phyloP scores from a whole-genome alignment of 306 rosid genomes.

The Morella rubra region DNA sequence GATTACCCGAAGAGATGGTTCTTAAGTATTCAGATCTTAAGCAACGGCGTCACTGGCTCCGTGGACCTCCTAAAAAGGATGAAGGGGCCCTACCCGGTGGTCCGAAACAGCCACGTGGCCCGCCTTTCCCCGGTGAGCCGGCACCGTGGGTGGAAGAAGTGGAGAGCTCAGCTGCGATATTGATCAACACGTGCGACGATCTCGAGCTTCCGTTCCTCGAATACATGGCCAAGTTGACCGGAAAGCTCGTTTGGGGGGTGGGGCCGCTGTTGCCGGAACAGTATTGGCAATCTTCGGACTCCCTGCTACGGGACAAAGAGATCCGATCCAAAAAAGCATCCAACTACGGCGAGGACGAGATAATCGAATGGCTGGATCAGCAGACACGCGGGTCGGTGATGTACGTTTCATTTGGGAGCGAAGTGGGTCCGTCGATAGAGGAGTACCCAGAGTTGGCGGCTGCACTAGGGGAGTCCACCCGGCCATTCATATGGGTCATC shows the following conservation, averaged over 20 bases:
- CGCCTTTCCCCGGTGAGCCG: constrained; percentile 32
- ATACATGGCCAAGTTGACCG: constrained; percentile 24
- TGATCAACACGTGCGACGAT: constrained; percentile 78
- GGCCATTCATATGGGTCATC: constrained; percentile 58
- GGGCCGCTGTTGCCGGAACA: constrained; percentile 69
- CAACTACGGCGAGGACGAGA: constrained; percentile 45
- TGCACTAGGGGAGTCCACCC: constrained; percentile 41
- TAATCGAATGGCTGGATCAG: constrained; percentile 54
- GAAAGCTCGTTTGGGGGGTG: constrained; percentile 62
- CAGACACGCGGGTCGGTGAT: constrained; percentile 51
- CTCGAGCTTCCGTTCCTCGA: constrained; percentile 56
- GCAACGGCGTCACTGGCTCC: constrained; percentile 19
- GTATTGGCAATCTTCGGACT: constrained; percentile 50
- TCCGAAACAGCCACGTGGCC: constrained; percentile 23
- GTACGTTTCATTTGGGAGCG: constrained; percentile 56
- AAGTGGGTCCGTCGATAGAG: constrained; percentile 49
- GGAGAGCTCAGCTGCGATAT: constrained; percentile 23
- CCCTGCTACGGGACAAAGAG: constrained; percentile 38
- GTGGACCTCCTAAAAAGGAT: not conserved
- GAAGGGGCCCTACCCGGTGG: not conserved
- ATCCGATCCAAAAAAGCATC: constrained; percentile 35
- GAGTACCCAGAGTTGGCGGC: constrained; percentile 39
- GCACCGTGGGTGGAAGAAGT: constrained; percentile 47
- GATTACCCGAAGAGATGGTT: constrained; percentile 55
- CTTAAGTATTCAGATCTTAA: constrained; percentile 39